These are phyloP conservation scores for Entomortierella chlamydospora DNA, from an alignment of 192 early-diverging fungal species.

Conservation along the genomic window DNA sequence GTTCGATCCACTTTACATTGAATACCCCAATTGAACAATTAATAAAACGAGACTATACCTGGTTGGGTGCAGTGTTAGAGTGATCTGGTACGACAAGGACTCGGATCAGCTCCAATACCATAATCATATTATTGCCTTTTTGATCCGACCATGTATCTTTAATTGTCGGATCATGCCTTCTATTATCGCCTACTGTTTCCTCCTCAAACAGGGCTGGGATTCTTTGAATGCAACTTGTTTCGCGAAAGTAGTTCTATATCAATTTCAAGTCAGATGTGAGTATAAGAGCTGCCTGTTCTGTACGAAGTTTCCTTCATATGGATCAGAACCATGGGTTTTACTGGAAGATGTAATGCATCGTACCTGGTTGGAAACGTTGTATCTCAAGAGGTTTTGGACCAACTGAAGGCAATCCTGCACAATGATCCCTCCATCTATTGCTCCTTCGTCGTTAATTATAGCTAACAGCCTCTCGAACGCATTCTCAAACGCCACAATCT, in stretches of 20 bases:
- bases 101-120: conserved; percentile 88
- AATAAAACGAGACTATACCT: conserved; percentile 55
- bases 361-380: conserved; percentile 98
- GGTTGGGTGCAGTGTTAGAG: conserved; percentile 88
- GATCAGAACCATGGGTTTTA: no score
- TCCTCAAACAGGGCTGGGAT: conserved; percentile 81
- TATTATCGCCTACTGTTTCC: conserved; percentile 55
- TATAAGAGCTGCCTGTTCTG: background rate
- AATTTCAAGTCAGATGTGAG: background rate
- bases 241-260: conserved; percentile 91
- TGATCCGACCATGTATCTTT: conserved; percentile 82
- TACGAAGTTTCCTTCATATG: no score
- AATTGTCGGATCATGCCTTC: conserved; percentile 47
- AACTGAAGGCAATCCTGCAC: conserved; percentile 97
- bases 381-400: conserved; percentile 90
- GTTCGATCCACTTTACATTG: background rate
- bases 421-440: conserved; percentile 92
- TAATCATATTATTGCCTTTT: conserved; percentile 87
- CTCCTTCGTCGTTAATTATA: conserved; percentile 92
- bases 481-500: conserved; percentile 98
- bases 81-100: conserved; percentile 91
- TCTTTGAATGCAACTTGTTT: conserved; percentile 92
- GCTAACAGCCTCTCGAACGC: conserved; percentile 93
- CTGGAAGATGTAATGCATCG: background rate
- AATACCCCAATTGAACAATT: background rate